A percentile compares a stretch with the other conserved stretches of the same genome.
These are phyloP conservation scores for Chaetomium olivaceum DNA, from an alignment of 2,329 filamentous ascomycete genomes.

Conservation along the genomic window DNA sequence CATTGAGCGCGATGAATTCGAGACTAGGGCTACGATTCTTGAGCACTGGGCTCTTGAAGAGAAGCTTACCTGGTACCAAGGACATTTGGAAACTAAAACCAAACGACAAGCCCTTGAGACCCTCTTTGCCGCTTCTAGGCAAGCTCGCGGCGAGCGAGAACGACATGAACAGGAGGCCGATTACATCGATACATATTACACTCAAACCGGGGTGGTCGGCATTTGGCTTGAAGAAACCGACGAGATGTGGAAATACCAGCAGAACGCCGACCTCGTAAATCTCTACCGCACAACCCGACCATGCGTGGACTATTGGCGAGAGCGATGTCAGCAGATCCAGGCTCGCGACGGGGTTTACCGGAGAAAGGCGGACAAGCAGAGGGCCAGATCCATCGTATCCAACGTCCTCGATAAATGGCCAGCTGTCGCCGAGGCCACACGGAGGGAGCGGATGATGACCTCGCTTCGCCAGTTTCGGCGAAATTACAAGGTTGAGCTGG, in stretches of 20 bases:
- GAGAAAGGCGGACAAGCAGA: conserved; percentile 21
- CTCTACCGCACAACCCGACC: conserved; percentile 32
- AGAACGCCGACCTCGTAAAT: conserved; percentile 30
- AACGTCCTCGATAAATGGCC: conserved; percentile 31
- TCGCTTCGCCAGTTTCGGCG: conserved; percentile 33
- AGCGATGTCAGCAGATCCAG: conserved; percentile 13
- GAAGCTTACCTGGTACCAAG: conserved; percentile 32
- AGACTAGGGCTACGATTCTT: conserved; percentile 28
- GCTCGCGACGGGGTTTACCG: conserved; percentile 17
- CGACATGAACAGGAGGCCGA: conserved; percentile 25
- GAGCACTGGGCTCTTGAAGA: conserved; percentile 36
- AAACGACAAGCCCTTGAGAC: conserved; percentile 24
- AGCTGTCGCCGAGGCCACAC: conserved; percentile 24
- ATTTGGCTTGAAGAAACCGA: conserved; percentile 25
- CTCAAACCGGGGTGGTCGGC: conserved; percentile 22
- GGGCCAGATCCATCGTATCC: conserved; percentile 22
- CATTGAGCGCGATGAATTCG: conserved; percentile 21
- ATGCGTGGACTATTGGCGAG: conserved; percentile 30
- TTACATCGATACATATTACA: conserved; percentile 24
- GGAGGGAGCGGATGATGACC: conserved; percentile 32
- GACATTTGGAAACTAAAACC: conserved; percentile 29
- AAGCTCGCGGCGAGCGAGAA: conserved; percentile 15
- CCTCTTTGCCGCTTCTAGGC: conserved; percentile 16
- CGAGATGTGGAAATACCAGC: conserved; percentile 23
- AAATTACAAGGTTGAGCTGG: conserved; percentile 32